Evolutionary conservation across 192 early-diverging fungal species (phyloP).

Genomic region (Helicostylum pulchrum): DNA sequence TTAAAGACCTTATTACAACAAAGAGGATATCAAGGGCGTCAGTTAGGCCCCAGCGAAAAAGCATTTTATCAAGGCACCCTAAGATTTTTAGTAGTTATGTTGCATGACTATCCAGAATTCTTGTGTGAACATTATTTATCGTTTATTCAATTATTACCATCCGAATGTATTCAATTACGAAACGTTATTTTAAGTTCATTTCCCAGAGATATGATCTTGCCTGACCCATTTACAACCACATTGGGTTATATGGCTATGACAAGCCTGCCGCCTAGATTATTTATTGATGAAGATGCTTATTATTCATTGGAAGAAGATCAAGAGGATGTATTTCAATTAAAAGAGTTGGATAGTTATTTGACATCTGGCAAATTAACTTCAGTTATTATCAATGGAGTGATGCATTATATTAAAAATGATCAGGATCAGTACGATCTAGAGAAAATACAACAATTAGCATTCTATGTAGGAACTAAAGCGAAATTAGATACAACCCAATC

Average conservation of each 20-base stretch:
- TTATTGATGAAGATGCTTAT: too few relatives aligned
- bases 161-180: conserved; percentile 87
- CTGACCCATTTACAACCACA: conserved; percentile 91
- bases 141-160: conserved; percentile 88
- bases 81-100: conserved; percentile 82
- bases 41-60: conserved; percentile 65
- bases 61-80: conserved; percentile 87
- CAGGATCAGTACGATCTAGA: not conserved
- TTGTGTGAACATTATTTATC: conserved; percentile 87
- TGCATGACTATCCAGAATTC: conserved; percentile 98
- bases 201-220: conserved; percentile 90
- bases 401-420: too few relatives aligned
- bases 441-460: not conserved
- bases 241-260: not conserved
- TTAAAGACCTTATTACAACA: conserved; percentile 76
- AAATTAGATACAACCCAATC: not conserved
- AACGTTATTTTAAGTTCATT: conserved; percentile 96
- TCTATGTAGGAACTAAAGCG: conserved; percentile 2
- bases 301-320: too few relatives aligned
- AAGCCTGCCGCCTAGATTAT: too few relatives aligned
- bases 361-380: too few relatives aligned
- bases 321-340: too few relatives aligned
- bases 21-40: conserved; percentile 24
- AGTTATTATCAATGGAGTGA: too few relatives aligned
- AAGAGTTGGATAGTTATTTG: too few relatives aligned